Evolutionary conservation across 2,329 filamentous ascomycete species (phyloP).

Genomic region (Harringtonia aguacate): DNA sequence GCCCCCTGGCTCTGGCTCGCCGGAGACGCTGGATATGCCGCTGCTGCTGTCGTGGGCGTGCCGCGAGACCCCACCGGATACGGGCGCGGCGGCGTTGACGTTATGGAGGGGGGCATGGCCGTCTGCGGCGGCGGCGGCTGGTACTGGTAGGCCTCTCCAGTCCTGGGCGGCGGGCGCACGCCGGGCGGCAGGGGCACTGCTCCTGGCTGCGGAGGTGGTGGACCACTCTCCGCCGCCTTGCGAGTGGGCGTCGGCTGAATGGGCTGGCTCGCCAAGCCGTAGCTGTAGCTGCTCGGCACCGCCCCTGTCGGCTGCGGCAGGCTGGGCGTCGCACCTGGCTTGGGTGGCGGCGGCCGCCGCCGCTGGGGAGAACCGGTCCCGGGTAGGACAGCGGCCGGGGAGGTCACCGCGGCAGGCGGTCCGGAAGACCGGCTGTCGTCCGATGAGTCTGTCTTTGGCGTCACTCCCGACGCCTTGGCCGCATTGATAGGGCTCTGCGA

Average conservation of each 20-base stretch:
- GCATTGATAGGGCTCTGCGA: slow-evolving; percentile 48
- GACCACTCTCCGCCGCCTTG: slow-evolving; percentile 22
- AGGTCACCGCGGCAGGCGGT: not conserved
- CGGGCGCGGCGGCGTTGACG: slow-evolving; percentile 27
- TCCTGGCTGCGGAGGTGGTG: slow-evolving; percentile 47
- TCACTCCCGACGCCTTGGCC: slow-evolving; percentile 38
- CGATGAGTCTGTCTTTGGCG: slow-evolving; percentile 31
- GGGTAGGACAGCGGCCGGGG: not conserved
- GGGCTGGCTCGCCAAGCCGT: slow-evolving; percentile 12
- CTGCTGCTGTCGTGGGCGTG: slow-evolving; percentile 29
- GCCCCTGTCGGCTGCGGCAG: slow-evolving; percentile 32
- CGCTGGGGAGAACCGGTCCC: not conserved
- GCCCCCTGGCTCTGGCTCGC: not conserved
- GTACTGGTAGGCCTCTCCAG: slow-evolving; percentile 24
- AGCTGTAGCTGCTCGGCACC: slow-evolving; percentile 19
- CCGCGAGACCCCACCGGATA: too few species aligned
- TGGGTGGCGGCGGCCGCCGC: slow-evolving; percentile 24
- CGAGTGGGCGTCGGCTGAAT: slow-evolving; percentile 33
- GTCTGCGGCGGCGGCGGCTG: slow-evolving; percentile 32
- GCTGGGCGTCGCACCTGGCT: slow-evolving; percentile 34
- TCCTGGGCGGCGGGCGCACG: slow-evolving; percentile 38
- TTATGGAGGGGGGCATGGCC: slow-evolving; percentile 35
- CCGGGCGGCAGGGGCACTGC: slow-evolving; percentile 35
- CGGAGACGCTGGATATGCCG: not conserved
- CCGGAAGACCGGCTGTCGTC: too few species aligned